A percentile compares a stretch with the other conserved stretches of the same genome.
Conservation (phyloP, 164 flowering plant species). For the Malania oleifera region DNA sequence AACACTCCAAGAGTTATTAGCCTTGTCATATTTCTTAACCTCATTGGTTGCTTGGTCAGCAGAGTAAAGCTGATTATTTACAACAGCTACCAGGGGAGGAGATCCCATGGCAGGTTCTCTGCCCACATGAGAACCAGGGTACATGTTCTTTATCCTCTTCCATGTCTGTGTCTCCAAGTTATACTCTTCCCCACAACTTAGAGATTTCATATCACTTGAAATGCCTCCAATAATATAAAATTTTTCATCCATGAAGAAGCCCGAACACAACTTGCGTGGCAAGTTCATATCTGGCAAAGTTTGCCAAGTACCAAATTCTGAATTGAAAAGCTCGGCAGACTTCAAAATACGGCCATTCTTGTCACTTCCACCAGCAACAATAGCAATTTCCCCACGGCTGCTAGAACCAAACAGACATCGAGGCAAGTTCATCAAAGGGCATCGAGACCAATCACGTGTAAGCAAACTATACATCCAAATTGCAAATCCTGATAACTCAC, state of each 20-base stretch:
- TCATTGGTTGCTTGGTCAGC: constrained; percentile 32
- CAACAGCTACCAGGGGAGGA: constrained; percentile 44
- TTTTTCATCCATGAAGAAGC: constrained; percentile 39
- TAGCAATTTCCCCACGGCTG: constrained; percentile 34
- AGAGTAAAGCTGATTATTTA: constrained; percentile 36
- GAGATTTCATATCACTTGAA: constrained; percentile 9
- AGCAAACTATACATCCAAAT: constrained; percentile 33
- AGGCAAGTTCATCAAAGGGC: constrained; percentile 28
- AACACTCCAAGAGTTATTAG: constrained; percentile 23
- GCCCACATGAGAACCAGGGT: constrained; percentile 18
- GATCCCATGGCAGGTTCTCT: constrained; percentile 18
- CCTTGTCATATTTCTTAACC: constrained; percentile 38
- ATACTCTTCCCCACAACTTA: constrained; percentile 41
- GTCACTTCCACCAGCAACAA: constrained; percentile 41
- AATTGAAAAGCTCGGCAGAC: constrained; percentile 36
- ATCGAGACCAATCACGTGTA: constrained; percentile 27
- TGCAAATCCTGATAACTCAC: constrained; percentile 21
- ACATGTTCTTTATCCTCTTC: constrained; percentile 33
- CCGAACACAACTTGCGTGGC: constrained; percentile 38
- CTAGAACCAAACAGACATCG: constrained; percentile 41
- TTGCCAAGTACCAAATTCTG: constrained; percentile 28
- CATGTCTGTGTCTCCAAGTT: constrained; percentile 27
- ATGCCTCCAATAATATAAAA: constrained; percentile 36
- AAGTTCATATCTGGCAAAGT: constrained; percentile 30
- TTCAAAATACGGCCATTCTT: constrained; percentile 21